Conservation (phyloP, 164 flowering plant genomes). For the Liriodendron chinense region DNA sequence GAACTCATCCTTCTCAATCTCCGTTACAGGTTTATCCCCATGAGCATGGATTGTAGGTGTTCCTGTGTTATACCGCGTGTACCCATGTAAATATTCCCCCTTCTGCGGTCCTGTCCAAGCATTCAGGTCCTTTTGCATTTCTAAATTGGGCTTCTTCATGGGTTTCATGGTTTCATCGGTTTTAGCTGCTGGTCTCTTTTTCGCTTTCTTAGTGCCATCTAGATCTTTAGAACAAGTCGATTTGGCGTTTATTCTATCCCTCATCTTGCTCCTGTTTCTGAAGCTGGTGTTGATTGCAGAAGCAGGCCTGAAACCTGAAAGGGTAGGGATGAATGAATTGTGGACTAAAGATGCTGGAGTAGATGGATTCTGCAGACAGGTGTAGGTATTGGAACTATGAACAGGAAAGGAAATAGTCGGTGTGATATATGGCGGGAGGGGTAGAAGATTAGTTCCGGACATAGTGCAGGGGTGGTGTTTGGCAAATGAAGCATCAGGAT, state of each 20-base stretch:
- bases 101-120: conserved; percentile 8
- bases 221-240: conserved; percentile 13
- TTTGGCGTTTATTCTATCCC: conserved; percentile 26
- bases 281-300: conserved; percentile 14
- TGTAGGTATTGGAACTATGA: conserved; percentile 12
- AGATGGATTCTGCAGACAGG: conserved; percentile 20
- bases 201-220: conserved; percentile 22
- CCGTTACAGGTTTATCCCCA: conserved; percentile 17
- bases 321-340: conserved; percentile 26
- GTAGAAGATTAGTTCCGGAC: conserved; percentile 11
- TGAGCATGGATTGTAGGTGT: conserved; percentile 16
- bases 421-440: conserved; percentile 15
- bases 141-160: conserved; percentile 28
- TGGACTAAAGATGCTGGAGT: conserved; percentile 19
- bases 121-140: conserved; percentile 21
- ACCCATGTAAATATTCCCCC: background rate
- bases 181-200: conserved; percentile 36
- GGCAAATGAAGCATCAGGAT: conserved; percentile 10
- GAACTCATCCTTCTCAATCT: conserved; percentile 11
- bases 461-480: conserved; percentile 12
- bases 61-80: conserved; percentile 9
- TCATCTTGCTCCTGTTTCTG: conserved; percentile 20
- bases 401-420: conserved; percentile 18
- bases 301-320: conserved; percentile 25
- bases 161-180: conserved; percentile 21